Evolutionary conservation across 2,329 filamentous ascomycete genomes (phyloP).

Genomic region (Saccharata proteae): DNA sequence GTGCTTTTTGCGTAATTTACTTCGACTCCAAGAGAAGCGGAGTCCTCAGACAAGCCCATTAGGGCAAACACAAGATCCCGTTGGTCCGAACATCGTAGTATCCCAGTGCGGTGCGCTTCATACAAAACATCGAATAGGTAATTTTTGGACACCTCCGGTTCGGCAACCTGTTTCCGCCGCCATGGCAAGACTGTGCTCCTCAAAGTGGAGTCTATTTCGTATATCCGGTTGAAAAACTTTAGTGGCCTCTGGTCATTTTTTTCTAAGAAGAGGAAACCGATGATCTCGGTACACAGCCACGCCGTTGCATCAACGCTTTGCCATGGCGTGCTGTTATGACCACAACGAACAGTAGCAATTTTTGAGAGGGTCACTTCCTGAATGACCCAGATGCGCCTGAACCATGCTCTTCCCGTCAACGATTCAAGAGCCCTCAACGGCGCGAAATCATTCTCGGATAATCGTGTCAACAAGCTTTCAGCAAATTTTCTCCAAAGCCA

Average conservation of each 20-base stretch:
- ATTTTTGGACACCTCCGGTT: background rate
- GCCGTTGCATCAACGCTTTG: constrained; percentile 1
- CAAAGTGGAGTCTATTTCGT: background rate
- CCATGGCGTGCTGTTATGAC: background rate
- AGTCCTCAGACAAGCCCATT: constrained; percentile 2
- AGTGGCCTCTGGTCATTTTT: no score
- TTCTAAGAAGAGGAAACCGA: background rate
- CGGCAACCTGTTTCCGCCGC: background rate
- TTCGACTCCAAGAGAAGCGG: background rate
- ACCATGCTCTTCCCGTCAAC: constrained; percentile 8
- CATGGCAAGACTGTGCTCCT: background rate
- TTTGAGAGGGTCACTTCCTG: constrained; percentile 10
- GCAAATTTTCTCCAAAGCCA: no score
- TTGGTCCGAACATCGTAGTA: constrained; percentile 2
- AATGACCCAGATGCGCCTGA: constrained; percentile 11
- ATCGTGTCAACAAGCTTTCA: background rate
- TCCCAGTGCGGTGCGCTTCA: background rate
- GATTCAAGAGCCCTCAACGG: background rate
- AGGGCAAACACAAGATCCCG: constrained; percentile 5
- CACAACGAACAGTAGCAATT: background rate
- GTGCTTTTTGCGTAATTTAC: constrained; percentile 1
- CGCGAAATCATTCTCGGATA: constrained; percentile 1
- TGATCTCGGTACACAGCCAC: constrained; percentile 7
- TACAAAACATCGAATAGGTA: constrained; percentile 5
- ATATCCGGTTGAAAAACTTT: no score